Evolutionary conservation across 139 green algal genomes (phyloP), one percentile per base, ranked within the genome.

Genomic region (Haematococcus lacustris): DNA sequence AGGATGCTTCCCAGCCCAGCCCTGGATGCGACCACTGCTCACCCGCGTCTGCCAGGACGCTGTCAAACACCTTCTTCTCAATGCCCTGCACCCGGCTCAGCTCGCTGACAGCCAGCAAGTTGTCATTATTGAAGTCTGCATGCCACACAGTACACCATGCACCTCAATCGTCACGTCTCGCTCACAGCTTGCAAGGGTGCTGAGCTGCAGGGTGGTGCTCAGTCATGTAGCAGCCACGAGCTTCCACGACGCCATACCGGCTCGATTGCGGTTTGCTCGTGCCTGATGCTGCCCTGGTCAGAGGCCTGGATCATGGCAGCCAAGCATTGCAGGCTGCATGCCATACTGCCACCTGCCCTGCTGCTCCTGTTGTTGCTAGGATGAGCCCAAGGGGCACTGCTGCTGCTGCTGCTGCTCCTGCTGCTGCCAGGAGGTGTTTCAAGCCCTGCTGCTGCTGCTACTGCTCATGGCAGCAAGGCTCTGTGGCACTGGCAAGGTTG

Each of bases 51-150:
- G 6, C 4, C 35, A 69, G 63, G 4, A 73, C 50, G 30, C 17
- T 33, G 1, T 73, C 72, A 66, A 72, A 62, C 2, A 77, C 47
- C 50, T 77, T 66, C 50, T 71, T 72, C 64, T 77, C 72, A 60
- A 77, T 77, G 37, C 72, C 72, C 72, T 77, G 72, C 26, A 63
- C 63, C 72, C 68, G 67, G 7, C 33, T 7, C 33, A 68, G 38
- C 34, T 71, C 60, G 2, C 67, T 37, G 28, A 72, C 61, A 32
- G 33, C 47, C 7, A 77, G 21, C 25, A 67, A 68, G 35, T 50
- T 50, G 43, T 77, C 47, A 30, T 57, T 68, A 47, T 77, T 69
- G 63, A 69, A 69, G 38, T 69, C 63, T 69, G 63, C 35, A 51
- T 37, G 39, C 30, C 23, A 21, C 3, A 28, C 38, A 32, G 30